A percentile compares a stretch with the other conserved stretches of the same genome.
phyloP scores from a whole-genome alignment of 2,329 filamentous ascomycete genomes.

The Beauveria bassiana region DNA sequence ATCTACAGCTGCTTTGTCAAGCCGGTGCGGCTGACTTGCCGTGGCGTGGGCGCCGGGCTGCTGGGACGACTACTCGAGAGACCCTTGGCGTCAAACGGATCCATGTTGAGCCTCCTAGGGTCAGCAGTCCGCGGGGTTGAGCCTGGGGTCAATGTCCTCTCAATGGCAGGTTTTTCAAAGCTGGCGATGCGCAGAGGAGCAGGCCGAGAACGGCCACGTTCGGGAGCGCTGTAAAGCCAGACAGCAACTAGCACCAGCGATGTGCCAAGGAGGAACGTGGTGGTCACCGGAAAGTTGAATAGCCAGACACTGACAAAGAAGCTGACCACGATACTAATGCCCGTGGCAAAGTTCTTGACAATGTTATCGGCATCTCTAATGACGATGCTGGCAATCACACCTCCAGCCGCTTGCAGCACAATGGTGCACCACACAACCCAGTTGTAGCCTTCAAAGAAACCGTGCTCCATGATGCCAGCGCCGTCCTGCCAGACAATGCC shows the following conservation, averaged over 20 bases:
- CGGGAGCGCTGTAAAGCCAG: constrained; percentile 71
- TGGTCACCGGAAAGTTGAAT: constrained; percentile 70
- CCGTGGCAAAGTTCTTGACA: constrained; percentile 88
- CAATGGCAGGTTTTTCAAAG: constrained; percentile 68
- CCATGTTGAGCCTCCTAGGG: constrained; percentile 26
- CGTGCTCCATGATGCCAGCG: constrained; percentile 69
- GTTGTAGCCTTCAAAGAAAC: constrained; percentile 94
- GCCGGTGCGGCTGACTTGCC: constrained; percentile 30
- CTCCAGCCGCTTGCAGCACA: constrained; percentile 72
- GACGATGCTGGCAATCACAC: constrained; percentile 56
- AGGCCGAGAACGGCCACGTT: constrained; percentile 48
- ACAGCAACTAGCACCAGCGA: constrained; percentile 71
- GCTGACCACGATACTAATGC: constrained; percentile 82
- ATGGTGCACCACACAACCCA: constrained; percentile 84
- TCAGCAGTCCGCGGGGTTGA: constrained; percentile 25
- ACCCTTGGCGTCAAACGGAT: constrained; percentile 33
- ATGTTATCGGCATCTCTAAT: constrained; percentile 55
- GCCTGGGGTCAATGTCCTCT: constrained; percentile 33
- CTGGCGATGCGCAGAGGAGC: constrained; percentile 60
- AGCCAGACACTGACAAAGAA: constrained; percentile 79
- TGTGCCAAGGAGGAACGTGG: constrained; percentile 75
- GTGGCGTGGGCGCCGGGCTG: constrained; percentile 35
- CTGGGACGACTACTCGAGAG: constrained; percentile 39
- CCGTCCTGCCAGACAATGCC: constrained; percentile 86
- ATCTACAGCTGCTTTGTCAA: constrained; percentile 16